A percentile compares a stretch with the other conserved stretches of the same genome.
Evolutionary conservation across 106 monocot genomes (phyloP).

Genomic region (Phalaenopsis aphrodite): DNA sequence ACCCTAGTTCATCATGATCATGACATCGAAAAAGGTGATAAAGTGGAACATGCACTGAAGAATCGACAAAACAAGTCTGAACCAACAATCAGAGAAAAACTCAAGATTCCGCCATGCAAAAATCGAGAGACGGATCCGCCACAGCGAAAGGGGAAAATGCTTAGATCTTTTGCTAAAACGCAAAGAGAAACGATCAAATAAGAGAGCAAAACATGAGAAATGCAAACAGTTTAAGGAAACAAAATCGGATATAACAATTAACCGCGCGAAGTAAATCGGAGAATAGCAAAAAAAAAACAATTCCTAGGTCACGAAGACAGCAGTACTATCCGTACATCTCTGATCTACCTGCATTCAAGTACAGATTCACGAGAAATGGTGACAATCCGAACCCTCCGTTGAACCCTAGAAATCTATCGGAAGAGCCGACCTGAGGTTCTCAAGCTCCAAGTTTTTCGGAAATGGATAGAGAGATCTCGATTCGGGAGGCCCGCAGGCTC

Average conservation of each 20-base stretch:
- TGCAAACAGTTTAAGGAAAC: background rate
- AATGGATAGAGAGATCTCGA: background rate
- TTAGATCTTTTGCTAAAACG: background rate
- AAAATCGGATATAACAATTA: background rate
- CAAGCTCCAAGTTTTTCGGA: background rate
- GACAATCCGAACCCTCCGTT: background rate
- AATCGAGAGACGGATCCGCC: background rate
- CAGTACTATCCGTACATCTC: background rate
- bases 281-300: background rate
- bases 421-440: background rate
- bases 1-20: background rate
- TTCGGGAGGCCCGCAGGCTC: background rate
- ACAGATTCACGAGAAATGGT: background rate
- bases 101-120: background rate
- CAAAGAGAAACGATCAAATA: background rate
- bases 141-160: background rate
- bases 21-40: background rate
- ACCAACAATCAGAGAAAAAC: background rate
- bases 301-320: background rate
- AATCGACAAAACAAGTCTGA: background rate
- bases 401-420: background rate
- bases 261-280: background rate
- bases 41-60: background rate
- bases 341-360: conserved; percentile 2
- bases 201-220: background rate